Evolutionary conservation across 2,329 filamentous ascomycete species (phyloP).

Genomic region (Diaporthe caulivora): DNA sequence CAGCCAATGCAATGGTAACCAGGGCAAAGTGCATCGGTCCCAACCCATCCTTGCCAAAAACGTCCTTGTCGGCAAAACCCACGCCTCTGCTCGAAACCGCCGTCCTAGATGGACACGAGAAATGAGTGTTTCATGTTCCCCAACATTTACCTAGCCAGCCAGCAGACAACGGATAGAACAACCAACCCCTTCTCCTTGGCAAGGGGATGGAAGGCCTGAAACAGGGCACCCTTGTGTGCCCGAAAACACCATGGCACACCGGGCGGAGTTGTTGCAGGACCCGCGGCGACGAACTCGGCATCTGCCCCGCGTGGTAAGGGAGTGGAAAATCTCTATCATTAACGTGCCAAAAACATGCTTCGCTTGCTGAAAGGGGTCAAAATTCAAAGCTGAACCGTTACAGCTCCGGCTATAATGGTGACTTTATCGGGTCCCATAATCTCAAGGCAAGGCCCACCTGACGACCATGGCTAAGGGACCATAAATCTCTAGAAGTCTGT

Average conservation of each 20-base stretch:
- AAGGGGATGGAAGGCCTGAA: slow-evolving; percentile 7
- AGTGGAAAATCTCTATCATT: slow-evolving; percentile 8
- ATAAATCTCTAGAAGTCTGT: neutral
- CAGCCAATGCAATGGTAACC: neutral
- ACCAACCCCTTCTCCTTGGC: slow-evolving; percentile 25
- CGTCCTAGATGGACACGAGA: slow-evolving; percentile 38
- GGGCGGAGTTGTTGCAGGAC: slow-evolving; percentile 23
- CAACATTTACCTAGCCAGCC: slow-evolving; percentile 17
- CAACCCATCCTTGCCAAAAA: neutral
- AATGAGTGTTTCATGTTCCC: slow-evolving; percentile 38
- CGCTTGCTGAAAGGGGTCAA: slow-evolving; percentile 16
- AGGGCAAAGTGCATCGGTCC: neutral
- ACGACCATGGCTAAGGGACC: neutral
- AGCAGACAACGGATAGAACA: slow-evolving; percentile 17
- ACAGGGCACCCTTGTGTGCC: slow-evolving; percentile 28
- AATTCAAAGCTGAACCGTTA: slow-evolving; percentile 18
- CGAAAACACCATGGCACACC: slow-evolving; percentile 11
- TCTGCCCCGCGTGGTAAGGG: slow-evolving; percentile 6
- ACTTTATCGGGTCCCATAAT: slow-evolving; percentile 6
- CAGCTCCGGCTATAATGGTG: slow-evolving; percentile 19
- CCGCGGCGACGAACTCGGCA: slow-evolving; percentile 23
- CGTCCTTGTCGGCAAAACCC: neutral
- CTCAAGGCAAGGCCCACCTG: slow-evolving; percentile 18
- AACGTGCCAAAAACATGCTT: slow-evolving; percentile 21
- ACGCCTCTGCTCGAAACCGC: slow-evolving; percentile 36